Evolutionary conservation across 2,329 filamentous ascomycete genomes (phyloP).

Genomic region (Aspergillus awamori): DNA sequence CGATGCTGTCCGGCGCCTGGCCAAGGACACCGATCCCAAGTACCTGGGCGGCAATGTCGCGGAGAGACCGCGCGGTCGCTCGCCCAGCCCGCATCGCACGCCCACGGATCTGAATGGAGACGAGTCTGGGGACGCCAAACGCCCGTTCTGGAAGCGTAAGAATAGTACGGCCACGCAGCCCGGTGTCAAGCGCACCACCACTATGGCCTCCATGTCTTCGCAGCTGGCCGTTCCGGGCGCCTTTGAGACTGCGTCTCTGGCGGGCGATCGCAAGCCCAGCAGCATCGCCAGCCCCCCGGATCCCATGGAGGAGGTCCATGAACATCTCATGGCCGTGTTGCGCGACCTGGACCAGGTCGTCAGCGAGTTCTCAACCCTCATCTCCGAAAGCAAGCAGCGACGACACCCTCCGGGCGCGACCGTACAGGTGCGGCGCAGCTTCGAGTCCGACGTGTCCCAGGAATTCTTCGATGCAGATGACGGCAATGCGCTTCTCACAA

Average conservation of each 20-base stretch:
- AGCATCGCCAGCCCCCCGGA: conserved; percentile 42
- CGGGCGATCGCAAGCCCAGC: conserved; percentile 37
- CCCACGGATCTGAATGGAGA: conserved; percentile 37
- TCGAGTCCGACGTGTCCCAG: conserved; percentile 79
- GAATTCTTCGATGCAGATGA: conserved; percentile 95
- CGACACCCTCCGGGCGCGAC: conserved; percentile 61
- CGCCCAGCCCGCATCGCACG: conserved; percentile 36
- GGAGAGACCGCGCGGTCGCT: conserved; percentile 35
- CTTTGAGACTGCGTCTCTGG: conserved; percentile 30
- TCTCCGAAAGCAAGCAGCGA: conserved; percentile 77
- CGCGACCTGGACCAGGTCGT: conserved; percentile 83
- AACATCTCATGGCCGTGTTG: conserved; percentile 81
- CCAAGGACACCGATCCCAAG: conserved; percentile 77
- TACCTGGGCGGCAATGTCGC: conserved; percentile 41
- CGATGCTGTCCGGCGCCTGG: conserved; percentile 83
- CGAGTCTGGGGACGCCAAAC: conserved; percentile 55
- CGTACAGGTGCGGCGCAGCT: conserved; percentile 64
- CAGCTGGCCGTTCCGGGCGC: conserved; percentile 52
- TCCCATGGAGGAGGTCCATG: conserved; percentile 70
- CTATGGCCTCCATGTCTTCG: conserved; percentile 51
- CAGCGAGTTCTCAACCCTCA: conserved; percentile 74
- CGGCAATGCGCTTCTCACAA: conserved; percentile 68
- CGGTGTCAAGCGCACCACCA: conserved; percentile 47
- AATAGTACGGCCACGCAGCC: conserved; percentile 56
- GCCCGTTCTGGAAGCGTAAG: conserved; percentile 92